Percentiles rank a stretch among this genome's conserved stretches.
Evolutionary conservation across 78 protist species (phyloP).

Genomic region (Dictyostelium purpureum): DNA sequence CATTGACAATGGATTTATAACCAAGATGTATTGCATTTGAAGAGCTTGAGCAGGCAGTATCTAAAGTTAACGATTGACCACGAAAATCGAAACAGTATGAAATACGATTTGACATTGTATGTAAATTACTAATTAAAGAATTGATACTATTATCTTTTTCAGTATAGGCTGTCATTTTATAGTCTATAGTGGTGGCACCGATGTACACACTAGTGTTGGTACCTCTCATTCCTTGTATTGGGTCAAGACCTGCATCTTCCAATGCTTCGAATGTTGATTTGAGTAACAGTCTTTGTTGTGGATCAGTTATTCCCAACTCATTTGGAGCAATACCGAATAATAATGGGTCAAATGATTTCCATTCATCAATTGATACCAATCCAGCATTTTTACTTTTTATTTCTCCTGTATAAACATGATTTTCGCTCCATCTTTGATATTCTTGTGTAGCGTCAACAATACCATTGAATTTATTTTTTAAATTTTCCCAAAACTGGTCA

Average conservation of each 20-base stretch:
- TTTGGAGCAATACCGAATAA: constrained; percentile 53
- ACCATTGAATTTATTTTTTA: constrained; percentile 13
- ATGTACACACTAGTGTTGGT: constrained; percentile 49
- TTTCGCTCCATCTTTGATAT: background rate
- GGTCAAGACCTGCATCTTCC: constrained; percentile 67
- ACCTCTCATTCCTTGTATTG: constrained; percentile 18
- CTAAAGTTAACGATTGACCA: constrained; percentile 89
- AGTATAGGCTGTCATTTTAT: too few relatives aligned
- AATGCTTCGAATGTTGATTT: constrained; percentile 72
- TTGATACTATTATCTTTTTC: too few relatives aligned
- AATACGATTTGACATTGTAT: constrained; percentile 80
- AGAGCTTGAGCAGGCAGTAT: constrained; percentile 93
- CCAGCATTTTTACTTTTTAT: background rate
- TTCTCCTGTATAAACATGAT: background rate
- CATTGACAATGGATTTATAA: constrained; percentile 27
- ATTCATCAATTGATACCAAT: background rate
- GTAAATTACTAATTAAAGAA: background rate
- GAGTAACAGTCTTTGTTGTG: constrained; percentile 84
- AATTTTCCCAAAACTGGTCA: constrained; percentile 24
- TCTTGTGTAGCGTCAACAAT: background rate
- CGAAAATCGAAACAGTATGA: constrained; percentile 80
- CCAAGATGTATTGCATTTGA: constrained; percentile 85
- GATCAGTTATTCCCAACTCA: constrained; percentile 83
- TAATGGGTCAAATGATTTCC: constrained; percentile 64
- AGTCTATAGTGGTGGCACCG: constrained; percentile 27